Percentiles rank a stretch among this genome's conserved stretches.
These are phyloP conservation scores for Scedosporium boydii DNA, from an alignment of 2,329 filamentous ascomycete species.

Conservation along the genomic window DNA sequence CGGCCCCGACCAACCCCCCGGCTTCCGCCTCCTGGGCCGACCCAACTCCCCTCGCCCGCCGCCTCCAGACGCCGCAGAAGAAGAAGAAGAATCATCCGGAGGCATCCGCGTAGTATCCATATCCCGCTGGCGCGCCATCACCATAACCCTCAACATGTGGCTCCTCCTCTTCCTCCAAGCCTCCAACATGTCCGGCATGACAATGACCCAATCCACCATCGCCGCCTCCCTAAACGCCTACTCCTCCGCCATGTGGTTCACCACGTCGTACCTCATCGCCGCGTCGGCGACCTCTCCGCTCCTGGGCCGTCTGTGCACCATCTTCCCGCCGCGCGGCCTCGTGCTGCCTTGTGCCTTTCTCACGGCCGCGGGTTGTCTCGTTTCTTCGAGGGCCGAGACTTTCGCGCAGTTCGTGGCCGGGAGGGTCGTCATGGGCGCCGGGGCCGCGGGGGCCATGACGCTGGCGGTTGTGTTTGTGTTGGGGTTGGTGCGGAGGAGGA, in stretches of 20 bases:
- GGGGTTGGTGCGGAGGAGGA: conserved; percentile 58
- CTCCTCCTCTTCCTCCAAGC: conserved; percentile 51
- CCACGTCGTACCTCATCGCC: conserved; percentile 59
- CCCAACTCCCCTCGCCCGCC: not conserved
- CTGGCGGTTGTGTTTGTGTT: conserved; percentile 67
- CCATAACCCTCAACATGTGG: conserved; percentile 14
- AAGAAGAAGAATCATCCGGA: not conserved
- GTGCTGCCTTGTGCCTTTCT: conserved; percentile 50
- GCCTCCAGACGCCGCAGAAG: not conserved
- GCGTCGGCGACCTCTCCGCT: conserved; percentile 58
- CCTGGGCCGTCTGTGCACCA: conserved; percentile 60
- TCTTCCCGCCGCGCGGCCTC: conserved; percentile 61
- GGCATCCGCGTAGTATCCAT: not conserved
- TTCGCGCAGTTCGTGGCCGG: conserved; percentile 59
- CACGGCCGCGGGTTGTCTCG: conserved; percentile 51
- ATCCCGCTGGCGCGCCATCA: not conserved
- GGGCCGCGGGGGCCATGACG: conserved; percentile 63
- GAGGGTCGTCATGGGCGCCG: conserved; percentile 57
- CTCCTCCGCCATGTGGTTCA: conserved; percentile 69
- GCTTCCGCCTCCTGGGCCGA: no score
- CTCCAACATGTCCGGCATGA: conserved; percentile 70
- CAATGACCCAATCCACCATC: conserved; percentile 69
- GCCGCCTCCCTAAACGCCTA: conserved; percentile 68
- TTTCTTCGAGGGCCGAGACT: conserved; percentile 51
- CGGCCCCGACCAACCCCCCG: no score